Conservation (phyloP, 2,329 filamentous ascomycete genomes). For the Xylaria sp. region DNA sequence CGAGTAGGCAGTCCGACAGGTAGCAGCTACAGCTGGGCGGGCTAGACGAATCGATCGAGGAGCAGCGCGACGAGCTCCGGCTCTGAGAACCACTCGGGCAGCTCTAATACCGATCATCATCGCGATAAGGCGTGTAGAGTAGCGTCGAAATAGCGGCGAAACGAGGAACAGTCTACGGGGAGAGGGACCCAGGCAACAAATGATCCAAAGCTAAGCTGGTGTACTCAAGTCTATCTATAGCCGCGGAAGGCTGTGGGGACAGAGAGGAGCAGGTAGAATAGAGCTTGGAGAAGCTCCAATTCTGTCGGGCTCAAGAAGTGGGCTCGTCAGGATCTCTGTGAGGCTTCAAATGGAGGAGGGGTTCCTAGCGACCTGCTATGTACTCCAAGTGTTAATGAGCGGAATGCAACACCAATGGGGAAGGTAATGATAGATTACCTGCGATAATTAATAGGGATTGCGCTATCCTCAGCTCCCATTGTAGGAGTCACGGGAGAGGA, state of each 20-base stretch:
- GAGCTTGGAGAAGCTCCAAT: conserved; percentile 3
- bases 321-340: conserved; percentile 25
- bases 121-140: conserved; percentile 15
- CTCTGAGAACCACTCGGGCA: conserved; percentile 47
- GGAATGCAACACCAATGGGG: conserved; percentile 36
- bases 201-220: not conserved
- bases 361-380: conserved; percentile 29
- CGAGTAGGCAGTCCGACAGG: conserved; percentile 51
- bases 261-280: not conserved
- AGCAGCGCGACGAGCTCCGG: conserved; percentile 47
- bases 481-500: conserved; percentile 37
- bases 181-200: conserved; percentile 12
- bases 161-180: not conserved
- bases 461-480: conserved; percentile 37
- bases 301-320: conserved; percentile 20
- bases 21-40: conserved; percentile 38
- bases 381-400: conserved; percentile 32
- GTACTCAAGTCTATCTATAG: conserved; percentile 23
- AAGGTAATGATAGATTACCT: conserved; percentile 39
- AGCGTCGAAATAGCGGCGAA: not conserved
- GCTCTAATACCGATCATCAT: conserved; percentile 48
- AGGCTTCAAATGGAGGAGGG: conserved; percentile 29
- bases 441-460: conserved; percentile 41
- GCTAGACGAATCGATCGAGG: conserved; percentile 33
- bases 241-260: conserved; percentile 19